phyloP scores from a whole-genome alignment of 1,284 basidiomycete species.

The Melanopsichium pennsylvanicum region DNA sequence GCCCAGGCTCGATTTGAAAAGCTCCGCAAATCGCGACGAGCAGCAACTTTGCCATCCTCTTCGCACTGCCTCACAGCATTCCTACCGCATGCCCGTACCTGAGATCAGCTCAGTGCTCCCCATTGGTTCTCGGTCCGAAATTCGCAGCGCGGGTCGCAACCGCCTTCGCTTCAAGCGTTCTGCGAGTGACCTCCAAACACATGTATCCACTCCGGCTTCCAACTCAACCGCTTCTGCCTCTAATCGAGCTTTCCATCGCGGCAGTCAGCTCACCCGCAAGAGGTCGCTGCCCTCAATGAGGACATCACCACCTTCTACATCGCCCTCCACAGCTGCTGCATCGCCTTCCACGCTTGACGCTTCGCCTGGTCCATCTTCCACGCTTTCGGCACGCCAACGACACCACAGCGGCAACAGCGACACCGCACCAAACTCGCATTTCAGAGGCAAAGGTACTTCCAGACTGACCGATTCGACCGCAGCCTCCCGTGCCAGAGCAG shows the following conservation, averaged over 20 bases:
- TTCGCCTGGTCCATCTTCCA: background rate
- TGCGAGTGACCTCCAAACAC: conserved; percentile 33
- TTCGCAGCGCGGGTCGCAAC: conserved; percentile 14
- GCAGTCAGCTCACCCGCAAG: conserved; percentile 30
- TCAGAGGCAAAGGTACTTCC: conserved; percentile 11
- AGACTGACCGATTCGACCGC: conserved; percentile 49
- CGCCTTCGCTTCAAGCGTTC: conserved; percentile 40
- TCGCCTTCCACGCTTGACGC: background rate
- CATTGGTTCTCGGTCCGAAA: conserved; percentile 8
- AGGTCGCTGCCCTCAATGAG: conserved; percentile 29
- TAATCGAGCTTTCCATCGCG: conserved; percentile 8
- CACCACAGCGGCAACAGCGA: conserved; percentile 27
- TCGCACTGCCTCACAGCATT: conserved; percentile 14
- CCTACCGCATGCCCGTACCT: background rate
- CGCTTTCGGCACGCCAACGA: conserved; percentile 15
- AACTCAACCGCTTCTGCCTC: conserved; percentile 2
- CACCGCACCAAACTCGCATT: conserved; percentile 9
- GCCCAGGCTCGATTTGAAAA: background rate
- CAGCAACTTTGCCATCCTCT: conserved; percentile 12
- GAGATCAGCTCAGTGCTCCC: background rate
- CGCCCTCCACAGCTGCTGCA: background rate
- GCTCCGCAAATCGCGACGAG: background rate
- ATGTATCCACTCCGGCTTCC: background rate
- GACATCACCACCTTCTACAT: conserved; percentile 16
- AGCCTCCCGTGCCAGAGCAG: conserved; percentile 44